Base-by-base conservation (phyloP, 2,329 filamentous ascomycete genomes). In the Zasmidium citrigriseum region DNA sequence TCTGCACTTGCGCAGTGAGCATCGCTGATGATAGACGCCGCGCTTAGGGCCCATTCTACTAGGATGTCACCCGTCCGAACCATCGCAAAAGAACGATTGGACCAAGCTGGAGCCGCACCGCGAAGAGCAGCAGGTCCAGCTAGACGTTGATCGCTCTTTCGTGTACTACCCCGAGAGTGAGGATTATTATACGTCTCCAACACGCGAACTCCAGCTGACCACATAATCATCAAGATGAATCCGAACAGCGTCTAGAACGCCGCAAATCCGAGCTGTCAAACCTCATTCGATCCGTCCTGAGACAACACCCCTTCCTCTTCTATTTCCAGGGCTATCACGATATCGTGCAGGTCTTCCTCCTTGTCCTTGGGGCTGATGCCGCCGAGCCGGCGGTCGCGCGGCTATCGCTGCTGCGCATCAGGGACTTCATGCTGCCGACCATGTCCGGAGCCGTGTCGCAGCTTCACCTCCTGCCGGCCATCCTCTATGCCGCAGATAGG, bases 301-400 rank as follows among this genome's bases (percentile, higher is more conserved):
- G 96, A 54, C 84, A 84, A 29, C 83, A 96, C 68, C 91, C 93
- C 16, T 87, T 88, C 72, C 85, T 99, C 34, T 91, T 87, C 79
- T 99, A 99, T 77, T 99, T 99, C 75, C 95, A 99, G 78, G 95
- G 95, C 72, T 99, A 96, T 74, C 95, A 99, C 76, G 95, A 99
- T 77, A 98, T 99, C 70, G 95, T 91, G 67, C 96, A 99, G 77
- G 95, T 99, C 22, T 83, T 99, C 59, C 84, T 98, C 44, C 83
- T 99, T 14, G 93, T 97, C 11, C 82, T 99, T 3, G 88, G 88
- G 0, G 77, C 85, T 10, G 70, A 80, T 21, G 73, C 80, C 54
- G 87, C 90, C 16, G 80, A 83, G 18, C 74, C 80, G 5, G 86
- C 88, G 16, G 85, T 96, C 27, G 83, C 89, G 29, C 89, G 90